Evolutionary conservation across 495 filamentous ascomycete genomes (phyloP).

Genomic region (Penicillium herquei): DNA sequence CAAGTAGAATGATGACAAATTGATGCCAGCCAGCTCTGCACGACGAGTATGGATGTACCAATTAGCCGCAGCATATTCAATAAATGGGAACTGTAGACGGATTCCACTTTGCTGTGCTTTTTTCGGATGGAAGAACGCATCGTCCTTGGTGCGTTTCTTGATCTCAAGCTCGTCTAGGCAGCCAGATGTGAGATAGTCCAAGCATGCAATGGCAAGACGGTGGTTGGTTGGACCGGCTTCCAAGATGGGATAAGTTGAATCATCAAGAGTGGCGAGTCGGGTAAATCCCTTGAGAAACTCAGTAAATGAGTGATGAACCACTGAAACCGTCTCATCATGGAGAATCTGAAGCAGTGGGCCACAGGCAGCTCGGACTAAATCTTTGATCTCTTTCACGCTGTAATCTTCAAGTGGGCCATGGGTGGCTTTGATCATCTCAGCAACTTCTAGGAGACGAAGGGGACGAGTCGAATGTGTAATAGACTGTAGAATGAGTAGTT

Average conservation of each 20-base stretch:
- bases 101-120: slow-evolving; percentile 4
- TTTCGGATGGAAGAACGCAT: slow-evolving; percentile 6
- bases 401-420: slow-evolving; percentile 1
- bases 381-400: slow-evolving; percentile 23
- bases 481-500: slow-evolving; percentile 44
- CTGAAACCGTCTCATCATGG: slow-evolving; percentile 46
- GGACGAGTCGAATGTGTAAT: slow-evolving; percentile 51
- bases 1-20: slow-evolving; percentile 9
- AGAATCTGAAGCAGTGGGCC: slow-evolving; percentile 52
- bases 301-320: slow-evolving; percentile 56
- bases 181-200: slow-evolving; percentile 17
- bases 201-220: slow-evolving; percentile 13
- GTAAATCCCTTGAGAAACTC: slow-evolving; percentile 40
- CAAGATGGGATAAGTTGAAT: slow-evolving; percentile 7
- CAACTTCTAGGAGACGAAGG: slow-evolving; percentile 49
- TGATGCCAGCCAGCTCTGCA: slow-evolving; percentile 2
- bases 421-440: slow-evolving; percentile 31
- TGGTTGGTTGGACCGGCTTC: slow-evolving; percentile 12
- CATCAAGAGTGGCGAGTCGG: not conserved
- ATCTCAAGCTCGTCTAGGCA: slow-evolving; percentile 14
- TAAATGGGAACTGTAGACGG: slow-evolving; percentile 17
- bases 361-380: slow-evolving; percentile 32
- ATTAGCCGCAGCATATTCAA: slow-evolving; percentile 22
- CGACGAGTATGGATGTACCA: slow-evolving; percentile 16
- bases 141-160: slow-evolving; percentile 2